Base-by-base conservation (phyloP, 129 eudicot species). In the Artemisia annua region DNA sequence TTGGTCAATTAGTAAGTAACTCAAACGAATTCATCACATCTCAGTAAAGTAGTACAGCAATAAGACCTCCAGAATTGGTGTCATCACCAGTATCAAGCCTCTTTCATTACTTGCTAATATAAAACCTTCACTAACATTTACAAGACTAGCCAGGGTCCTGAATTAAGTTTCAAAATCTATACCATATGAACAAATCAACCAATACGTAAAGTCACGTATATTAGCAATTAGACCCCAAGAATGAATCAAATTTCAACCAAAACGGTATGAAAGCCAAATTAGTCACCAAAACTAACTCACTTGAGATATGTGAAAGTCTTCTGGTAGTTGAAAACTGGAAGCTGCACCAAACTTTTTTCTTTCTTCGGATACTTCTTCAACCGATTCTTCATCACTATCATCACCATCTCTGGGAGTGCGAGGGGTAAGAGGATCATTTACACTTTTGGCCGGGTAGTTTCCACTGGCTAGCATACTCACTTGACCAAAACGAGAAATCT, bases 331-430 rank as follows among this genome's bases (percentile, higher is more conserved):
- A 24, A 90, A 90, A 68, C 84, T 90, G 3, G 78, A 73, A 54
- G 94, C 90, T 11, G 91, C 91, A 18, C 96, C 96, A 16, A 90
- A 81, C 85, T 87, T 90, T 73, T 63, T 87, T 67, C 85, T 54
- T 75, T 79, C 96, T 80, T 87, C 93, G 0, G 70, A 68, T 39
- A 71, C 56, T 63, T 85, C 85, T 51, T 77, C 89, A 3, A 9
- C 48, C 11, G 64, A 81, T 65, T 79, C 86, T 15, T 85, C 84
- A 50, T 75, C 70, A 26, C 84, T 82, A 68, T 79, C 80, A 28
- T 81, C 88, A 1, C 56, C 71, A 46, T 57, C 87, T 57, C 84
- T 85, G 18, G 76, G 83, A 12, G 63, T 77, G 5, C 48, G 58
- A 13, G 88, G 88, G 57, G 95, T 81, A 48, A 63, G 12, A 14